Evolutionary conservation across 2,329 filamentous ascomycete genomes (phyloP).

Genomic region (Aspergillus udagawae): DNA sequence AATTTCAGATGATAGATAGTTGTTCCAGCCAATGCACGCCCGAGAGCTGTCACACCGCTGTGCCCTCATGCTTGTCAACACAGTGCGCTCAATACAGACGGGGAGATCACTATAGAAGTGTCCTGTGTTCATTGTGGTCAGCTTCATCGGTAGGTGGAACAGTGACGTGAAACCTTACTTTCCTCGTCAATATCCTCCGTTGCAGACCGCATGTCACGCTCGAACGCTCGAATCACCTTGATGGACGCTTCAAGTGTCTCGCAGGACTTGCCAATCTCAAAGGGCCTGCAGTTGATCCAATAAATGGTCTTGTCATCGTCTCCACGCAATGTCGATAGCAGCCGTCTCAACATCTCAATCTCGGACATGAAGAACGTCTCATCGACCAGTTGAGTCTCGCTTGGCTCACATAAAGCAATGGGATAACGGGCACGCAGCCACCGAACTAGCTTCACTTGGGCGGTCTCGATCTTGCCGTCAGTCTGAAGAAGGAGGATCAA

Average conservation of each 20-base stretch:
- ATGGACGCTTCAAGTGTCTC: slow-evolving; percentile 16
- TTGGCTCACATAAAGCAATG: neutral
- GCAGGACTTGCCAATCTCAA: slow-evolving; percentile 5
- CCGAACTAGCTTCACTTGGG: slow-evolving; percentile 59
- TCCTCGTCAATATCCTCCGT: slow-evolving; percentile 7
- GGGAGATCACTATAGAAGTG: slow-evolving; percentile 12
- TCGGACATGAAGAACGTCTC: slow-evolving; percentile 18
- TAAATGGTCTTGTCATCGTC: slow-evolving; percentile 11
- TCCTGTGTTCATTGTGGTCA: slow-evolving; percentile 5
- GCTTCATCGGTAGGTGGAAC: neutral
- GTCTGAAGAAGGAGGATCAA: slow-evolving; percentile 17
- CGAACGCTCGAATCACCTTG: slow-evolving; percentile 20
- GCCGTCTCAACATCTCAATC: slow-evolving; percentile 19
- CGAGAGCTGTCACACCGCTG: slow-evolving; percentile 18
- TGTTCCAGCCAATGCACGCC: slow-evolving; percentile 15
- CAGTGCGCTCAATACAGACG: slow-evolving; percentile 8
- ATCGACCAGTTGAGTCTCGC: slow-evolving; percentile 7
- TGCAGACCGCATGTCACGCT: slow-evolving; percentile 12
- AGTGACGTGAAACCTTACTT: slow-evolving; percentile 10
- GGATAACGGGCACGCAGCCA: slow-evolving; percentile 54
- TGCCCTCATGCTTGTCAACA: slow-evolving; percentile 14
- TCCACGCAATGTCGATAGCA: slow-evolving; percentile 18
- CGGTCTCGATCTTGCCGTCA: slow-evolving; percentile 60
- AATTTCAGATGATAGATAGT: slow-evolving; percentile 12
- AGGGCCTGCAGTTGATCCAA: slow-evolving; percentile 15